Base-by-base conservation (phyloP, 2,329 filamentous ascomycete genomes). In the Cadophora luteo-olivacea region DNA sequence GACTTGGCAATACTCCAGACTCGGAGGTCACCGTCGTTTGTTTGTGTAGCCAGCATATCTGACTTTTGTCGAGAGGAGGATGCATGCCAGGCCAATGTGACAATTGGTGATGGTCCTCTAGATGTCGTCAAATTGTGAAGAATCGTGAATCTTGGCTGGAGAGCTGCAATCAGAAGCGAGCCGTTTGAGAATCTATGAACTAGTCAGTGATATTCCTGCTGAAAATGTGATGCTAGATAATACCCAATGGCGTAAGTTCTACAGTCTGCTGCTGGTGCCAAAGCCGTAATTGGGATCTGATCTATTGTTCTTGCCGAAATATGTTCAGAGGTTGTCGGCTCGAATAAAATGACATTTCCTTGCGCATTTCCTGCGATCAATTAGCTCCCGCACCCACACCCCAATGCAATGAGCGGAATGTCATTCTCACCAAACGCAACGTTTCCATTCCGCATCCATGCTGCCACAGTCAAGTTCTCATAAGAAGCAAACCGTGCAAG, bases 361-460 rank as follows among this genome's bases (percentile, higher is more conserved):
- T 97, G 93, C 8, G 90, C 87, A 78, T 97, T 97, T 67, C 96
- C 95, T 98, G 68, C 14, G 58, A 19, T 66, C 24, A 48, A 68
- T 74, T 63, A 72, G 70, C 57, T 68, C 64, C 49, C 64, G 54
- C 25, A 69, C 66, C 38, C 19, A 38, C 38, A 32, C 24, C 51
- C 32, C 32, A 65, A 64, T 45, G 24, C 32, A 65, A 64, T 45
- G 24, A 69, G 33, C 14, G 38, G 57, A 63, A 68, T 65, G 65
- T 12, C 33, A 58, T 65, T 77, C 89, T 80, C 85, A 97, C 95
- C 96, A 84, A 98, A 98, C 48, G 93, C 95, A 73, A 99, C 91
- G 81, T 97, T 97, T 65, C 96, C 96, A 81, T 97, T 97, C 55
- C 91, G 88, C 94, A 99, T 97, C 93, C 96, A 99, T 14, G 92